Percentiles rank a stretch among this genome's conserved stretches.
These are phyloP conservation scores for Herpetospermum pedunculosum DNA, from an alignment of 306 rosid genomes.

Conservation along the genomic window DNA sequence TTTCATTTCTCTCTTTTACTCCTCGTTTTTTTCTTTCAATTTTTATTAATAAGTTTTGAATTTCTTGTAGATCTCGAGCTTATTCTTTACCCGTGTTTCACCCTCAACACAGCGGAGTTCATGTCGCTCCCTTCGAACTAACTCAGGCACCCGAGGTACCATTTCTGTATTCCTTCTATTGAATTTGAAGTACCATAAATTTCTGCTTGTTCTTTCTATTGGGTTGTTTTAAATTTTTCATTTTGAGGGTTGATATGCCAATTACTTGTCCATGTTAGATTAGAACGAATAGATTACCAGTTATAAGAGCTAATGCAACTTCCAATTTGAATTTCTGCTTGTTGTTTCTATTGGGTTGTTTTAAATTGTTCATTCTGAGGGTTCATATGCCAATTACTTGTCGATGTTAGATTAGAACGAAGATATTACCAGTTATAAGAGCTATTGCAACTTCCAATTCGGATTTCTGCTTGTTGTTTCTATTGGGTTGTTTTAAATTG, in stretches of 20 bases:
- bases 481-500: not conserved
- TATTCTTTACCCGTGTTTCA: constrained; percentile 20
- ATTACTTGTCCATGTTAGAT: not conserved
- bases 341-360: not conserved
- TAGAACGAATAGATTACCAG: not conserved
- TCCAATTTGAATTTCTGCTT: not conserved
- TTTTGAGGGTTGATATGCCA: not conserved
- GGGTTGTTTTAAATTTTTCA: not conserved
- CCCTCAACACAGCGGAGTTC: constrained; percentile 14
- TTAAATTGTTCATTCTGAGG: not conserved
- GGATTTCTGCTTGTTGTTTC: not conserved
- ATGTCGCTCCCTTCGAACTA: constrained; percentile 16
- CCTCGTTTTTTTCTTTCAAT: not conserved
- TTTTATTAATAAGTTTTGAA: not conserved
- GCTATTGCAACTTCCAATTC: too few species aligned
- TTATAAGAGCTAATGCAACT: too few species aligned
- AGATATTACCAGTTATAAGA: too few species aligned
- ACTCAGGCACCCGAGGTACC: constrained; percentile 29
- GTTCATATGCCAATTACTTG: not conserved
- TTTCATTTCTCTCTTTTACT: not conserved
- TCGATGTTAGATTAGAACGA: not conserved
- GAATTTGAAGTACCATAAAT: not conserved
- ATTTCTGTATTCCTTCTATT: not conserved
- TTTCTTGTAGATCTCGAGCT: constrained; percentile 28
- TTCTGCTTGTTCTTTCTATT: not conserved